Percentiles rank a stretch among this genome's conserved stretches.
phyloP scores from a whole-genome alignment of 352 stramenopile species.

The Phytophthora nicotianae region DNA sequence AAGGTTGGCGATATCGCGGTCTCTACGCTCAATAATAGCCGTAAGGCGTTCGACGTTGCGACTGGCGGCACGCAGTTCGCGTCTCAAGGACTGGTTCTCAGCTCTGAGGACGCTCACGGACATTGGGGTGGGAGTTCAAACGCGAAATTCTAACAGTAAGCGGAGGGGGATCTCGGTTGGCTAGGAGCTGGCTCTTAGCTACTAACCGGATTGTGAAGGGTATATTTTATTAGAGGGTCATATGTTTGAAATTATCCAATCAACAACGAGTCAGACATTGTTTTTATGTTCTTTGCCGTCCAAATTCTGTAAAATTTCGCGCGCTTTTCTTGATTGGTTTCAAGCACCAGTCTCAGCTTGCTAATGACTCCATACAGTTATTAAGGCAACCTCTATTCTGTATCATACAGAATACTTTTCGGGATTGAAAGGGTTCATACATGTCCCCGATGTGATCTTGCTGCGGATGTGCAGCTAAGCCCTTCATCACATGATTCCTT shows the following conservation, averaged over 20 bases:
- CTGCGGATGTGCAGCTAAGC: no score
- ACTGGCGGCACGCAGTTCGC: constrained; percentile 3
- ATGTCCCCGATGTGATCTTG: no score
- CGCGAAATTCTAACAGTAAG: constrained; percentile 1
- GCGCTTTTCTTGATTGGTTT: constrained; percentile 8
- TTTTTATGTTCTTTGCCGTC: constrained; percentile 8
- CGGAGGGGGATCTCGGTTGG: background rate
- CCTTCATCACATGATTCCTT: no score
- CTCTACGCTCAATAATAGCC: constrained; percentile 8
- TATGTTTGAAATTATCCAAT: constrained; percentile 12
- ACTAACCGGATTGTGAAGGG: constrained; percentile 5
- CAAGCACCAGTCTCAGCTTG: no score
- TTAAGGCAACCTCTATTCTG: no score
- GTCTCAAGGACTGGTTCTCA: constrained; percentile 7
- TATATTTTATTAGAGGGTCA: constrained; percentile 16
- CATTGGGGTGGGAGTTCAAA: background rate
- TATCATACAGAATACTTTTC: no score
- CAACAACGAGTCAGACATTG: constrained; percentile 4
- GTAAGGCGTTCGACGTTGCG: constrained; percentile 7
- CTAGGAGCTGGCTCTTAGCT: constrained; percentile 10
- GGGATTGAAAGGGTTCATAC: no score
- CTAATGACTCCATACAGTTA: no score
- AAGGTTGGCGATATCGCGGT: constrained; percentile 4
- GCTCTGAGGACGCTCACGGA: constrained; percentile 5
- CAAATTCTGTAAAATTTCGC: constrained; percentile 24